Percentiles rank a stretch among this genome's conserved stretches.
These are phyloP conservation scores for Daldinia vernicosa DNA, from an alignment of 495 filamentous ascomycete genomes.

Conservation along the genomic window DNA sequence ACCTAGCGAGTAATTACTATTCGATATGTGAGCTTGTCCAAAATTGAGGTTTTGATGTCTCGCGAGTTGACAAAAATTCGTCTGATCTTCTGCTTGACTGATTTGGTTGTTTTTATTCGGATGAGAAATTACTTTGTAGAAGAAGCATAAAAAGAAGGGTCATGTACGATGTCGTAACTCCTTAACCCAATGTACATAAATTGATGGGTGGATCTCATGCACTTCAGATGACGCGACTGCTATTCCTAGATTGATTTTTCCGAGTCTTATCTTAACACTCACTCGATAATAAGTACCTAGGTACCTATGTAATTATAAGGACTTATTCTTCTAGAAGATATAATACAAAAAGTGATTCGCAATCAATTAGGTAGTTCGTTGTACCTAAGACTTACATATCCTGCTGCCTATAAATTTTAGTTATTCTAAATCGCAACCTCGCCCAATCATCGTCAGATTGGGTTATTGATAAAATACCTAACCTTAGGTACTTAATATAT, in stretches of 20 bases:
- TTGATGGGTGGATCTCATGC: slow-evolving; percentile 5
- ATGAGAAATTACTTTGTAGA: neutral
- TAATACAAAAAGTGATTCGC: too few relatives aligned
- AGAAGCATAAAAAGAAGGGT: neutral
- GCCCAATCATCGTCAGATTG: neutral
- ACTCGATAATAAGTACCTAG: neutral
- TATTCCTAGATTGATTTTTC: slow-evolving; percentile 11
- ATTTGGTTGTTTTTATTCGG: neutral
- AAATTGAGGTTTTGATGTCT: neutral
- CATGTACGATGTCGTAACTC: slow-evolving; percentile 4
- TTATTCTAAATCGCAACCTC: neutral
- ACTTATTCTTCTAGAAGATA: neutral
- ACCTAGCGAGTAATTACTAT: neutral
- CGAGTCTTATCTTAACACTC: neutral
- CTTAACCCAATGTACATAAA: neutral
- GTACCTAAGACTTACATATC: neutral
- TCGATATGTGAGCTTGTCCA: neutral
- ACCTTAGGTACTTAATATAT: neutral
- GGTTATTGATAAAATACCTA: neutral
- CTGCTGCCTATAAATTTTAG: neutral
- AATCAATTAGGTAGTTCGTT: too few relatives aligned
- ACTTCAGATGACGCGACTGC: slow-evolving; percentile 11
- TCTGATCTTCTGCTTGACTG: neutral
- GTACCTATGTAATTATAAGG: neutral
- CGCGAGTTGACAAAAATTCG: neutral